A percentile compares a stretch with the other conserved stretches of the same genome.
Conservation (phyloP, 768 basidiomycete genomes). For the Crepidotus variabilis region DNA sequence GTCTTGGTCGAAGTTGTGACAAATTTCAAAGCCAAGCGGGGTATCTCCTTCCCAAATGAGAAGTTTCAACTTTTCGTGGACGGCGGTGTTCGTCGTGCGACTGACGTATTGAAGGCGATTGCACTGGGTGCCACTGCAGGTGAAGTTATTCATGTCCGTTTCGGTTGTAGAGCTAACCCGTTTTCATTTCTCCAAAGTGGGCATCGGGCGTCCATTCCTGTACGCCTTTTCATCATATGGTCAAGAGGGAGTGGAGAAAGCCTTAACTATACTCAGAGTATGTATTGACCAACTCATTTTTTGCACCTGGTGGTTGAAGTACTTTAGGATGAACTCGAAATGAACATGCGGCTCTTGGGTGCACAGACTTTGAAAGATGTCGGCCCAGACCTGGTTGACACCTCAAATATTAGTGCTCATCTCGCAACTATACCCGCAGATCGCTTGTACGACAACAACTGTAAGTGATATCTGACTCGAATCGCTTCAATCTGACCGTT, state of each 20-base stretch:
- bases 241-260: slow-evolving; percentile 78
- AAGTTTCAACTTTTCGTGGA: slow-evolving; percentile 87
- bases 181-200: slow-evolving; percentile 39
- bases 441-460: slow-evolving; percentile 74
- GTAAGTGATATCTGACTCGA: slow-evolving; percentile 64
- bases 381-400: slow-evolving; percentile 88
- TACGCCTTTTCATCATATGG: slow-evolving; percentile 92
- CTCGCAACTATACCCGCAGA: slow-evolving; percentile 67
- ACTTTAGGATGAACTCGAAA: slow-evolving; percentile 93
- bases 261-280: slow-evolving; percentile 76
- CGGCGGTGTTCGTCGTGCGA: slow-evolving; percentile 88
- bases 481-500: too few species aligned
- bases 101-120: slow-evolving; percentile 78
- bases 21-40: slow-evolving; percentile 63
- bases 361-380: slow-evolving; percentile 78
- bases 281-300: slow-evolving; percentile 13
- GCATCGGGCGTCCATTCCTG: slow-evolving; percentile 82
- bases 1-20: slow-evolving; percentile 83
- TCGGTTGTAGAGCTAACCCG: slow-evolving; percentile 45
- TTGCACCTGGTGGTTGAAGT: slow-evolving; percentile 21
- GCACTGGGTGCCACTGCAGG: slow-evolving; percentile 66
- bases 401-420: slow-evolving; percentile 63
- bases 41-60: slow-evolving; percentile 71
- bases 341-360: slow-evolving; percentile 93
- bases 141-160: slow-evolving; percentile 18